A percentile compares a stretch with the other conserved stretches of the same genome.
Conservation (phyloP, 2,329 filamentous ascomycete genomes). For the Leptoxyphium fumago region DNA sequence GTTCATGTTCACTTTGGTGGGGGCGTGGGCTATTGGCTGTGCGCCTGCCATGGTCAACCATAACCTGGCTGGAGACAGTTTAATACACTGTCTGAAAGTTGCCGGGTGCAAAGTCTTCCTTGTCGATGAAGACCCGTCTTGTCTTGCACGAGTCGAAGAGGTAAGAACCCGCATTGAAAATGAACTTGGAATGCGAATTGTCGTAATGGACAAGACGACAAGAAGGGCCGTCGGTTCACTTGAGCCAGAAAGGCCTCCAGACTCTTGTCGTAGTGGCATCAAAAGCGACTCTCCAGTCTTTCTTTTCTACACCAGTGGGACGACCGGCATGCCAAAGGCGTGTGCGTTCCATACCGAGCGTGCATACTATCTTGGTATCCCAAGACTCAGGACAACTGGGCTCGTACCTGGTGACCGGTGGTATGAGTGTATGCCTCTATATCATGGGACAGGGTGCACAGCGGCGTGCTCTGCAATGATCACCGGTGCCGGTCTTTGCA, state of each 20-base stretch:
- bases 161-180: constrained; percentile 32
- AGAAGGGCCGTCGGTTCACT: constrained; percentile 33
- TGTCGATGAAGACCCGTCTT: constrained; percentile 33
- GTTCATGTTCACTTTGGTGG: constrained; percentile 19
- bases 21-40: constrained; percentile 17
- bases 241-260: constrained; percentile 37
- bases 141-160: constrained; percentile 43
- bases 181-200: constrained; percentile 44
- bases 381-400: constrained; percentile 22
- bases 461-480: constrained; percentile 41
- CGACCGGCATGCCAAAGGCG: constrained; percentile 62
- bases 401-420: constrained; percentile 41
- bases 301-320: constrained; percentile 62
- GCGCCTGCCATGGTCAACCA: constrained; percentile 23
- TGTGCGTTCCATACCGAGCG: constrained; percentile 44
- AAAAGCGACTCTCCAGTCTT: constrained; percentile 41
- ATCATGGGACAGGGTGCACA: constrained; percentile 60
- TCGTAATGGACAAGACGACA: constrained; percentile 36
- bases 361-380: constrained; percentile 24
- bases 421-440: constrained; percentile 66
- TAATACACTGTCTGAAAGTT: constrained; percentile 24
- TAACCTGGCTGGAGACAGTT: constrained; percentile 19
- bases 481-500: constrained; percentile 42
- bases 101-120: constrained; percentile 26
- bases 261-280: constrained; percentile 40